Base-by-base conservation (phyloP, 2,329 filamentous ascomycete genomes). In the Fonsecaea pedrosoi region DNA sequence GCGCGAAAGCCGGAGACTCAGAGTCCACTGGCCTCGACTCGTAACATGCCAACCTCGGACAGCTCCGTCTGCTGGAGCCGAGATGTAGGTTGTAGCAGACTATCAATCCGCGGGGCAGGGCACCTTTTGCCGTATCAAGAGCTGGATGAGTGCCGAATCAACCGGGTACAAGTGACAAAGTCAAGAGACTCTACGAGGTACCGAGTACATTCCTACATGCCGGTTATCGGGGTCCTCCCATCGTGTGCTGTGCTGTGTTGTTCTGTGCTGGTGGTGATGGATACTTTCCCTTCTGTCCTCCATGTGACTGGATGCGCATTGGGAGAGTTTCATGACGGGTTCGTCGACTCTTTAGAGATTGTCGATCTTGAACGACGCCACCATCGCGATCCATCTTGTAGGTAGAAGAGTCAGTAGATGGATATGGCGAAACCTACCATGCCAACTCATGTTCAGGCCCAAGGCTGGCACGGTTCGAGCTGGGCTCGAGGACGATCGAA, bases 321-420 rank as follows among this genome's bases (percentile, higher is more conserved):
- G 42, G 38, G 53, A 18, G 13, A 30, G 63, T 61, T 61, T 32
- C 34, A 25, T 53, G 32, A 60, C 40, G 38, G 37, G 57, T 42
- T 60, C 8, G 57, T 21, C 38, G 25, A 25, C 25, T 38, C 37
- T 9, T 9, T 34, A 45, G 30, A 58, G 58, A 32, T 40, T 32
- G 38, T 54, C 34, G 48, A 45, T 55, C 54, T 25, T 7, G 42
- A 48, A 12, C 25, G 25, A 55, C 25, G 60, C 64, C 42, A 59
- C 64, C 25, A n/a, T 38, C 2, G 3, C 25, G 25, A 25, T 42
- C 45, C 18, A 18, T 54, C 25, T 56, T 54, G 21, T 25, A 25
- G 25, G 25, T 25, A 25, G 25, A 25, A 25, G 25, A 25, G 25
- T 25, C 25, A 25, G 25, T 25, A 25, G 25, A 25, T 25, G 25